phyloP scores from a whole-genome alignment of 1,284 basidiomycete species.

The Moniliophthora roreri region DNA sequence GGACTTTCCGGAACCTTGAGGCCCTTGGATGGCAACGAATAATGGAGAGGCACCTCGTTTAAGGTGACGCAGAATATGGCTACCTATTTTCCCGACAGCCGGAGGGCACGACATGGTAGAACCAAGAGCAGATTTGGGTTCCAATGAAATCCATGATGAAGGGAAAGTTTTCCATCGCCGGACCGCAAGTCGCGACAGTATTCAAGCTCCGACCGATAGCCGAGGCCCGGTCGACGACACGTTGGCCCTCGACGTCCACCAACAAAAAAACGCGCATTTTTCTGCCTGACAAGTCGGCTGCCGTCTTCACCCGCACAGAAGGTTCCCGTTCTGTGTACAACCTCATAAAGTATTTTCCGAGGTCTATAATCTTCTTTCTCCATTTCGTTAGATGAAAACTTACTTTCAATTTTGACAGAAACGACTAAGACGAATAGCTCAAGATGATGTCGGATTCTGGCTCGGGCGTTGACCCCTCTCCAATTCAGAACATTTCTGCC shows the following conservation, averaged over 20 bases:
- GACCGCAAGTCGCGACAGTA: not conserved
- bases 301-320: no score
- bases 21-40: conserved; percentile 83
- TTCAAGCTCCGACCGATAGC: conserved; percentile 1
- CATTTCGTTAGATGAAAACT: no score
- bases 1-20: conserved; percentile 85
- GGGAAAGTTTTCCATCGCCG: no score
- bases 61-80: conserved; percentile 44
- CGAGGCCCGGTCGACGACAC: not conserved
- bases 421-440: conserved; percentile 3
- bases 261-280: conserved; percentile 5
- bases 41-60: conserved; percentile 39
- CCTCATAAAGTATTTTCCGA: no score
- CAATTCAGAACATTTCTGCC: conserved; percentile 50
- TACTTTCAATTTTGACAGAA: not conserved
- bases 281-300: no score
- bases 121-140: not conserved
- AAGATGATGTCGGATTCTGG: conserved; percentile 53
- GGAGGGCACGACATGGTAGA: conserved; percentile 24
- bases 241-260: not conserved
- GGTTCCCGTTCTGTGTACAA: no score
- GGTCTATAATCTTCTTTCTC: no score
- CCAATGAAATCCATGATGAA: not conserved
- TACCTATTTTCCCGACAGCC: conserved; percentile 38
- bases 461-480: conserved; percentile 41